Percentiles rank a stretch among this genome's conserved stretches.
These are phyloP conservation scores for Claviceps sorghi DNA, from an alignment of 2,329 filamentous ascomycete genomes.

Conservation along the genomic window DNA sequence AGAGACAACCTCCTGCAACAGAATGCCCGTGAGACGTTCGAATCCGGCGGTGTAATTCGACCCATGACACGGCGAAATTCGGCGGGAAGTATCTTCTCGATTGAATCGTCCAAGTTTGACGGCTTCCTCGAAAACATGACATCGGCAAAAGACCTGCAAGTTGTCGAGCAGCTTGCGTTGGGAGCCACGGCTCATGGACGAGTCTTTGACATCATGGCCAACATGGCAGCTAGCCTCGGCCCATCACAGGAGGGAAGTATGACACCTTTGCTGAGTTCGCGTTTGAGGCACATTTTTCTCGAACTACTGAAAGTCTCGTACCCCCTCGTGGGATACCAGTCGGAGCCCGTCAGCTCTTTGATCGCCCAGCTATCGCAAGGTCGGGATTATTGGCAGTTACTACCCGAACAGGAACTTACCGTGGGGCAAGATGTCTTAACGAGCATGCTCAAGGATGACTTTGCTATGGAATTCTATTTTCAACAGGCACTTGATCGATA, in stretches of 20 bases:
- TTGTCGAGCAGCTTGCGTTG: constrained; percentile 35
- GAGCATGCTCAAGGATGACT: constrained; percentile 21
- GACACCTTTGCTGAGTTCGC: constrained; percentile 41
- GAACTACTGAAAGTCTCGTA: constrained; percentile 56
- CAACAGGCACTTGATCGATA: constrained; percentile 60
- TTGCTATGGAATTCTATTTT: constrained; percentile 45
- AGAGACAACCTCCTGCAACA: constrained; percentile 44
- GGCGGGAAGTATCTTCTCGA: constrained; percentile 46
- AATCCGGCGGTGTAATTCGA: constrained; percentile 29
- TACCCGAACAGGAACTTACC: constrained; percentile 18
- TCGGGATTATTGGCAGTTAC: constrained; percentile 39
- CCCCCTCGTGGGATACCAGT: constrained; percentile 55
- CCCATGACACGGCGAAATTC: constrained; percentile 39
- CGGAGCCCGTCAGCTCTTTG: constrained; percentile 52
- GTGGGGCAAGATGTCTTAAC: constrained; percentile 20
- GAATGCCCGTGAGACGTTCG: constrained; percentile 41
- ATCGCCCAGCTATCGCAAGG: constrained; percentile 48
- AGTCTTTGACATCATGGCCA: constrained; percentile 39
- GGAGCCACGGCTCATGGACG: constrained; percentile 33
- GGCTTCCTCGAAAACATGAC: constrained; percentile 37
- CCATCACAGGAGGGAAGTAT: constrained; percentile 31
- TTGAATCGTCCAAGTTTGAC: constrained; percentile 45
- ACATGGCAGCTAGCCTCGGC: constrained; percentile 34
- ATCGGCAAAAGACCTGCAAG: constrained; percentile 35
- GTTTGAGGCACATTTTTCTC: constrained; percentile 49